Base-by-base conservation (phyloP, 371 early-diverging fungal genomes). In the Phascolomyces articulosus region DNA sequence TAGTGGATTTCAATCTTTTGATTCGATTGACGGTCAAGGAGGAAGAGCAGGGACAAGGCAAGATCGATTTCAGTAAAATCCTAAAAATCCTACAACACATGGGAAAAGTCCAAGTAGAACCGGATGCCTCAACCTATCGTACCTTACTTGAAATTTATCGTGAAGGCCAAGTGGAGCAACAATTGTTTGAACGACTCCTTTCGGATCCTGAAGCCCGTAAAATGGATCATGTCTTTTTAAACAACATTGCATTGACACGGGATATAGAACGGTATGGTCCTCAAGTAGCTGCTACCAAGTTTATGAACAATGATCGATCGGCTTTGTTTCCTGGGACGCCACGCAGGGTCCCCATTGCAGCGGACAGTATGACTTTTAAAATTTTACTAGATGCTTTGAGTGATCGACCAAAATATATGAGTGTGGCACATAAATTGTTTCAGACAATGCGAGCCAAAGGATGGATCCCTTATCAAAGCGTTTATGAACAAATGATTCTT, bases 1-100 rank as follows among this genome's bases (percentile, higher is more conserved):
- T 72, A 2, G 73, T 76, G 0, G 81, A 81, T 60, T 81, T 75
- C 54, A 81, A 81, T 24, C 28, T 81, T 7, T 54, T 81, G 49
- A 68, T 81, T 53, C 70, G 81, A 18, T 58, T 65, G 4, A 66
- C 70, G 1, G 66, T 61, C 1, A 64, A 67, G 38, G 49, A 67
- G 38, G 49, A 59, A 8, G 62, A 62, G 9, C 40, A 44, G 0
- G 44, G 2, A 13, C 18, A 44, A 44, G 60, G 62, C 4, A 41
- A 55, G 15, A 60, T 66, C 7, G 70, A 73, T 21, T 55, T 60
- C 15, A 31, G n/a, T 4, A 75, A 75, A 54, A 71, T 81, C 0
- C 40, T 74, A 21, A 74, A 72, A 11, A 69, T 81, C 27, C 53
- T 81, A 18, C 55, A 66, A 11, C 77, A 81, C 31, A 81, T 81